phyloP scores from a whole-genome alignment of 108 stramenopile genomes.

The Fistulifera pelliculosa region DNA sequence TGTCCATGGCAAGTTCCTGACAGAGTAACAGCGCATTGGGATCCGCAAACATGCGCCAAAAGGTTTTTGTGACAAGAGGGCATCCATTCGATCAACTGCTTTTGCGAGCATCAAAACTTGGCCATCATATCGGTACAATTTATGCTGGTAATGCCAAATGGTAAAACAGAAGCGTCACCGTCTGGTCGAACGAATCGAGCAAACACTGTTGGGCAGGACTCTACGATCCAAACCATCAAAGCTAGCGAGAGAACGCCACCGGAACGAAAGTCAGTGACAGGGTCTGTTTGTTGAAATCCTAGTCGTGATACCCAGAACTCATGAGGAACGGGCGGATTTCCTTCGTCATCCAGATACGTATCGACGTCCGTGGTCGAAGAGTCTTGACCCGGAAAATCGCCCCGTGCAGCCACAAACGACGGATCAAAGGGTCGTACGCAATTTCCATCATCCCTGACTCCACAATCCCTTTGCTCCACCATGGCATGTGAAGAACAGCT shows the following conservation, averaged over 20 bases:
- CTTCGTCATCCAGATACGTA: slow-evolving; percentile 49
- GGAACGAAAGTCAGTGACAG: slow-evolving; percentile 83
- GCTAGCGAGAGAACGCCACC: slow-evolving; percentile 76
- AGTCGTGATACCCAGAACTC: slow-evolving; percentile 63
- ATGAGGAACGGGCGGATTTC: slow-evolving; percentile 76
- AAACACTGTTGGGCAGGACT: slow-evolving; percentile 26
- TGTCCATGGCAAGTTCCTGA: slow-evolving; percentile 66
- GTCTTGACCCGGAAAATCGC: slow-evolving; percentile 38
- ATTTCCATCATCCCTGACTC: slow-evolving; percentile 69
- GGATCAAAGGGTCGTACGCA: slow-evolving; percentile 73
- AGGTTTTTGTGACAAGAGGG: slow-evolving; percentile 74
- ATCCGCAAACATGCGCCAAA: slow-evolving; percentile 87
- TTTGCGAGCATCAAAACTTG: slow-evolving; percentile 78
- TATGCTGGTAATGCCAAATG: slow-evolving; percentile 83
- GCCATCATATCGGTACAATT: slow-evolving; percentile 85
- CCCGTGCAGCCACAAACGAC: slow-evolving; percentile 69
- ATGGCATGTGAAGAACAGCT: slow-evolving; percentile 82
- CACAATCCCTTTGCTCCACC: slow-evolving; percentile 79
- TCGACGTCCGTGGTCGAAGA: slow-evolving; percentile 32
- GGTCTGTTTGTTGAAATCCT: slow-evolving; percentile 83
- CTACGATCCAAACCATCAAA: slow-evolving; percentile 75
- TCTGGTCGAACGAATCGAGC: slow-evolving; percentile 17
- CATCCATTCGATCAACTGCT: slow-evolving; percentile 79
- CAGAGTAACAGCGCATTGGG: slow-evolving; percentile 72
- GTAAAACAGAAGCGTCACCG: slow-evolving; percentile 65